Evolutionary conservation across 208 protist species (phyloP), one percentile per base, ranked within the genome.

Genomic region (Leishmania lainsoni): DNA sequence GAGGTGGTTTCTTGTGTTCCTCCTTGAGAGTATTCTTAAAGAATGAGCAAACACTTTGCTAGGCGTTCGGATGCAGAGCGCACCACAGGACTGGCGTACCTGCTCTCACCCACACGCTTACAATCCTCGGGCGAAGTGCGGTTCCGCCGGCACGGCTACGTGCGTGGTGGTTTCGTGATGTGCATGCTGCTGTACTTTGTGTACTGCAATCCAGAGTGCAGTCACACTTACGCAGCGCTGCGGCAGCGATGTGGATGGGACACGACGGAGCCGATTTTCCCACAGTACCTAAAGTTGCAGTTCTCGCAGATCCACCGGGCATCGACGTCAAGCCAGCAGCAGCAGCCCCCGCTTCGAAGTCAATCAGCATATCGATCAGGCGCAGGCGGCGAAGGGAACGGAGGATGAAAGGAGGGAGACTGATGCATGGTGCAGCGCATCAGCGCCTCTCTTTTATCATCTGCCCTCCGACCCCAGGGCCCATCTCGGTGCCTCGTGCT

Each of bases 131-230:
- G 85, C 0, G 93, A 97, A 54, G 49, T 84, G 35, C 88, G 82
- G 10, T 97, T 95, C 71, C 61, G 93, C 26, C 78, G 82, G 5
- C 93, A 95, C 79, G 89, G 87, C 73, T 86, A 88, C 39, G 84
- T 82, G 48, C 92, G 93, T 42, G 87, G 75, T 0, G 81, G 72
- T 0, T 49, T 81, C 3, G 9, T 92, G 66, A 76, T 97, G 16
- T 48, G 58, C 1, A 74, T 91, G 51, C 10, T 87, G 54, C 39
- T 89, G 17, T 96, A 96, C 78, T 96, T 97, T 83, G 83, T 95
- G n/a, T 97, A 97, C 77, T 95, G 91, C 88, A 97, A 97, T 66
- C 94, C 94, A 0, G 91, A 97, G 84, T 92, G 90, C 78, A 96
- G 91, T 66, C 90, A 90, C 78, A 88, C 82, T 9, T 95, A 92